phyloP scores from a whole-genome alignment of 306 rosid species.

The Styphnolobium japonicum region DNA sequence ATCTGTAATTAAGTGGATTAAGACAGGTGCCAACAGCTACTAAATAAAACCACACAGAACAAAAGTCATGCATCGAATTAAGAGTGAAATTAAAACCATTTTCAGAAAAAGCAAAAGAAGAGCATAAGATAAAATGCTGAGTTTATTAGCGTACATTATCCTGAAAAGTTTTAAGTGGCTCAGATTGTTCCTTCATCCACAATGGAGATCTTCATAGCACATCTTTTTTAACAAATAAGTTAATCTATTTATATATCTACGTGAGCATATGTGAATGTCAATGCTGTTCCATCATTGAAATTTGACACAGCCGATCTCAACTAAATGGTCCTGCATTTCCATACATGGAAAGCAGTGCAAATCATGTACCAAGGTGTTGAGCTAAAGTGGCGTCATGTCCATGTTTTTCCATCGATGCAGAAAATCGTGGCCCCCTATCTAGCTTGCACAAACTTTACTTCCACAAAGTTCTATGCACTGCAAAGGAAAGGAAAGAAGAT shows the following conservation, averaged over 20 bases:
- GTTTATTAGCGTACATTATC: neutral
- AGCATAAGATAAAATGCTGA: neutral
- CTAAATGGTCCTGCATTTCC: neutral
- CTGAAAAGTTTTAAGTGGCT: neutral
- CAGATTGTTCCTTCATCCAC: neutral
- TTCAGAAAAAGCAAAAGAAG: neutral
- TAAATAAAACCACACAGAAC: neutral
- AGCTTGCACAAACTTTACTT: neutral
- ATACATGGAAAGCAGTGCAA: neutral
- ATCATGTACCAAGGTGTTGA: neutral
- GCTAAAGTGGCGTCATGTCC: neutral
- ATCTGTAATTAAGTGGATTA: neutral
- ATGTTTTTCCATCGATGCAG: neutral
- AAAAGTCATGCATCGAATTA: neutral
- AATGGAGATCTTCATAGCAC: neutral
- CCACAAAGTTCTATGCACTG: neutral
- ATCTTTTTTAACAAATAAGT: neutral
- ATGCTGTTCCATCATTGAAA: neutral
- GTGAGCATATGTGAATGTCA: neutral
- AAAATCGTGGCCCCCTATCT: neutral
- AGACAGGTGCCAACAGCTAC: neutral
- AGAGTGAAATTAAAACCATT: neutral
- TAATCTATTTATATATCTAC: neutral
- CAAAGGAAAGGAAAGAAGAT: neutral
- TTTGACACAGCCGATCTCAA: neutral